phyloP scores from a whole-genome alignment of 495 filamentous ascomycete genomes.

The Penicillium samsonianum region DNA sequence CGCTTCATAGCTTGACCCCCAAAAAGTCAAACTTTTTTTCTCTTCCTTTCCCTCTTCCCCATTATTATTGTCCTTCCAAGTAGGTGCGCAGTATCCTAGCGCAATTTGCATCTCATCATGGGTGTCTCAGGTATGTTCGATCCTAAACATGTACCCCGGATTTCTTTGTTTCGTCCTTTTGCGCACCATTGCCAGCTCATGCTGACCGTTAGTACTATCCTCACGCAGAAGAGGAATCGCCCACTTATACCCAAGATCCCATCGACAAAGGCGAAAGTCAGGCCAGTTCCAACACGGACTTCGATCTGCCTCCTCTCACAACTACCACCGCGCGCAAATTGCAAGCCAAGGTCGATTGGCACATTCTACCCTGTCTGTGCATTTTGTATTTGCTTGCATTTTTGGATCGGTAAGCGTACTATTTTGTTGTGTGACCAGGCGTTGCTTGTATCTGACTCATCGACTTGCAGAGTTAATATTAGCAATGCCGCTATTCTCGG shows the following conservation, averaged over 20 bases:
- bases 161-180: background rate
- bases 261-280: conserved; percentile 35
- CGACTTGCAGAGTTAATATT: conserved; percentile 58
- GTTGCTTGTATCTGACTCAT: conserved; percentile 13
- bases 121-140: conserved; percentile 17
- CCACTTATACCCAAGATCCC: conserved; percentile 22
- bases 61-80: background rate
- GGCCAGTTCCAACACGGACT: conserved; percentile 20
- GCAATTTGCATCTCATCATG: conserved; percentile 20
- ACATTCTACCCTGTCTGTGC: conserved; percentile 78
- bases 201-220: conserved; percentile 17
- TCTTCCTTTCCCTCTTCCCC: background rate
- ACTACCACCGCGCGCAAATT: conserved; percentile 70
- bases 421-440: background rate
- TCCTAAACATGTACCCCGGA: background rate
- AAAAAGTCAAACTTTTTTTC: conserved; percentile 5
- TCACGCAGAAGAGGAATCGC: conserved; percentile 9
- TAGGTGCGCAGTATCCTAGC: background rate
- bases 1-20: background rate
- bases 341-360: conserved; percentile 74
- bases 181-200: background rate
- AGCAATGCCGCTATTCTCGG: conserved; percentile 65
- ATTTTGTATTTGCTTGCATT: conserved; percentile 87
- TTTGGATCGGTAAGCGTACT: conserved; percentile 64
- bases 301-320: conserved; percentile 37